These are phyloP conservation scores for Penicillium arizonense DNA, from an alignment of 495 filamentous ascomycete species.

Conservation along the genomic window DNA sequence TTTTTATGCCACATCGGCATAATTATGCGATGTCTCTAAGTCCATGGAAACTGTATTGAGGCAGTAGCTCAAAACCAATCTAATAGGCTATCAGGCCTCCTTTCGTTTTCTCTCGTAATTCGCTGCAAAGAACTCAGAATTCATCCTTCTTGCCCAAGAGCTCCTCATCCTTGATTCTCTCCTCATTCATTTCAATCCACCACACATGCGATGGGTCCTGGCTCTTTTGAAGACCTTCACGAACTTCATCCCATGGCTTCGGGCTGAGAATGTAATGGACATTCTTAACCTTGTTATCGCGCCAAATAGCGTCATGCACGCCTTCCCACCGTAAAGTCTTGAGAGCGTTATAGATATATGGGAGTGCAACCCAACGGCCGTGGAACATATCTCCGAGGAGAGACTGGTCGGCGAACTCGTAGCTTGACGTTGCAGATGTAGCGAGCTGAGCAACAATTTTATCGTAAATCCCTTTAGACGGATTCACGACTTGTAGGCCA, in stretches of 20 bases:
- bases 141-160: no score
- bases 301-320: constrained; percentile 72
- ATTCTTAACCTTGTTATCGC: constrained; percentile 73
- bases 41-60: no score
- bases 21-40: no score
- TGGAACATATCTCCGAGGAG: constrained; percentile 65
- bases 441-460: constrained; percentile 45
- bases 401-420: constrained; percentile 77
- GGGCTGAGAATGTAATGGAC: constrained; percentile 79
- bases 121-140: no score
- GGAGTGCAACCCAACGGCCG: constrained; percentile 68
- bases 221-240: no score
- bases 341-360: constrained; percentile 80
- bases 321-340: constrained; percentile 70
- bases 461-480: constrained; percentile 52
- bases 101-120: no score
- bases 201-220: constrained; percentile 50
- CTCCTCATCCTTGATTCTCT: no score
- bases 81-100: no score
- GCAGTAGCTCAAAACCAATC: no score
- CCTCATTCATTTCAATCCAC: no score
- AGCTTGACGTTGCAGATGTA: constrained; percentile 38
- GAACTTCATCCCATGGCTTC: constrained; percentile 84
- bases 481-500: constrained; percentile 71
- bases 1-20: no score